Base-by-base conservation (phyloP, 1,284 basidiomycete genomes). In the Leccinum solheimii region DNA sequence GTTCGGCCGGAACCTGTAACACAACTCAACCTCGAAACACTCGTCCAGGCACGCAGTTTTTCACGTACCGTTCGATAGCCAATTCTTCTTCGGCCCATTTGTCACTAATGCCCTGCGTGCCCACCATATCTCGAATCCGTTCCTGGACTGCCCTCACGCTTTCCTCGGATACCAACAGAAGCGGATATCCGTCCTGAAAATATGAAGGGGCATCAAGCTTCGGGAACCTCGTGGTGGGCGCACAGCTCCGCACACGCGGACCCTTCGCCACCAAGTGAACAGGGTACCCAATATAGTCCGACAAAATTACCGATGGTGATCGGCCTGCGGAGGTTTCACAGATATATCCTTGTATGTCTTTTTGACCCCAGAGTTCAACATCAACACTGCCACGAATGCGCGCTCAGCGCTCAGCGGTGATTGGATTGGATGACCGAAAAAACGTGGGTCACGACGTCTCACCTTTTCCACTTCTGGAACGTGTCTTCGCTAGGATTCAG, bases 181-280 rank as follows among this genome's bases (percentile, higher is more conserved):
- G 69, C 0, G 90, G 90, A 69, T 84, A 92, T 56, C 83, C 86
- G 67, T 92, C 90, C 71, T 91, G 90, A 72, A 84, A 92, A 60
- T 80, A 75, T 5, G 83, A 76, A 14, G 77, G 81, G 14, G 82
- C 84, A 36, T 83, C 76, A 49, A 91, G 76, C 13, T 81, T 69
- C 1, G 89, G 87, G 67, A 85, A 87, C 11, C 77, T 75, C 5
- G 63, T 49, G 1, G 88, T 89, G 5, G 85, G 78, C 14, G 74
- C 76, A 63, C 83, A 83, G 1, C 64, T 63, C 9, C 90, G 85
- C 27, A 79, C 77, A 9, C 78, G 75, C 0, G 83, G 83, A 10
- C 90, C 90, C 69, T 91, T 91, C 76, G 82, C 81, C 49, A 86
- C 77, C 49, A 92, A 78, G 62, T 86, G 80, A 1, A 90, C 88